Evolutionary conservation across 139 green algal species (phyloP), one percentile per base, ranked within the genome.

Genomic region (Astrephomene gubernaculifera): DNA sequence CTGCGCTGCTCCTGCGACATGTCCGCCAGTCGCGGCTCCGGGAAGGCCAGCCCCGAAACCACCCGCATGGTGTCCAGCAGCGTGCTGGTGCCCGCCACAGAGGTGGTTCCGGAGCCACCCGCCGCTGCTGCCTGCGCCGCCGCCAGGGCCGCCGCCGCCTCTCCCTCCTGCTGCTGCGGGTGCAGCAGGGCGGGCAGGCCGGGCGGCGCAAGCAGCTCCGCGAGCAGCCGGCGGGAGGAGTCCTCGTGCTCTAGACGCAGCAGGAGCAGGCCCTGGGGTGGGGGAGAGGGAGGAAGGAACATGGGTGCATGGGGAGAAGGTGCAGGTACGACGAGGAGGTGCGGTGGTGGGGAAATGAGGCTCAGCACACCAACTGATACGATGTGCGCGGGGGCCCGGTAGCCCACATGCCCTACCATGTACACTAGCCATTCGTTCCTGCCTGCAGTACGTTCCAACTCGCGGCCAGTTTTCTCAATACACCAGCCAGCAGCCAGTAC

Each of bases 131-230:
- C 36, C 27, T 36, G 27, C 12, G 53, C 74, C n/a, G 45, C 25
- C 0, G 21, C 41, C 22, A 1, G 1, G 29, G 36, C 63, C 5
- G 12, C 61, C 9, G 19, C 8, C 36, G 41, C 29, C 61, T 72
- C 60, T n/a, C n/a, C n/a, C n/a, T n/a, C n/a, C n/a, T n/a, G n/a
- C n/a, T n/a, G n/a, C n/a, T n/a, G 49, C 25, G 38, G 72, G n/a
- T n/a, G n/a, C n/a, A n/a, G 22, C 61, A 72, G 76, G 4, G 63
- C 79, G 29, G 63, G n/a, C 24, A 35, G 57, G 9, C 38, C 19
- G 0, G 81, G 80, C 25, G 67, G 68, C 67, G 79, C 70, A 1
- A 94, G 79, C 73, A 91, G 82, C n/a, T 89, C 72, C 12, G 82
- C 43, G 44, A 94, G 90, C 61, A 92, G 45, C 41, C 54, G 44